These are phyloP conservation scores for Phytopythium sindhum DNA, from an alignment of 352 stramenopile species.

Conservation along the genomic window DNA sequence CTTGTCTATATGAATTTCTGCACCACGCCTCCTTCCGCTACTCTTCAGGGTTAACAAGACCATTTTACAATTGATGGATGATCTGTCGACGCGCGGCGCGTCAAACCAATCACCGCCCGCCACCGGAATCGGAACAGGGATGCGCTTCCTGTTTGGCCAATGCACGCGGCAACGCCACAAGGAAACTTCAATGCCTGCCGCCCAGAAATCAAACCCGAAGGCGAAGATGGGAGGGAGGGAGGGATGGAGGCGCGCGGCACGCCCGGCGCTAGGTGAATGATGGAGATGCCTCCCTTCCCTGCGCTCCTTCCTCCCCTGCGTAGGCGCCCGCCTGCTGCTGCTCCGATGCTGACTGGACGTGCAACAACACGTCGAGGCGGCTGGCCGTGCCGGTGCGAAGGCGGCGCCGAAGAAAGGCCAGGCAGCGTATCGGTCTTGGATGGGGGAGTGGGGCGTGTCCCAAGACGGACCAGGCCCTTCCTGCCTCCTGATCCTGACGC, in stretches of 20 bases:
- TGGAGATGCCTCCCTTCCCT: not conserved
- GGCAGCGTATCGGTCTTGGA: not conserved
- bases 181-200: conserved; percentile 6
- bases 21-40: not conserved
- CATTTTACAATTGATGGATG: not conserved
- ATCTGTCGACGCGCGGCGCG: conserved; percentile 5
- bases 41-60: not conserved
- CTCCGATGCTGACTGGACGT: not conserved
- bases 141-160: conserved; percentile 2
- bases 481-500: no score
- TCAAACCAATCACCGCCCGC: conserved; percentile 9
- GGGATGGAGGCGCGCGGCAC: no score
- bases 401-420: conserved; percentile 1
- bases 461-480: not conserved
- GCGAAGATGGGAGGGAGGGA: not conserved
- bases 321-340: no score
- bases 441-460: not conserved
- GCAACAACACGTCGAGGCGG: not conserved
- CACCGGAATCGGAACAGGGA: not conserved
- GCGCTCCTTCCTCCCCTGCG: not conserved
- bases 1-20: no score
- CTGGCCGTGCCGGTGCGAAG: not conserved
- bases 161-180: not conserved
- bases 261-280: no score
- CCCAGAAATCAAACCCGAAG: conserved; percentile 5